Evolutionary conservation across 768 basidiomycete genomes (phyloP), one percentile per base, ranked within the genome.

Genomic region (Saitozyma podzolica): DNA sequence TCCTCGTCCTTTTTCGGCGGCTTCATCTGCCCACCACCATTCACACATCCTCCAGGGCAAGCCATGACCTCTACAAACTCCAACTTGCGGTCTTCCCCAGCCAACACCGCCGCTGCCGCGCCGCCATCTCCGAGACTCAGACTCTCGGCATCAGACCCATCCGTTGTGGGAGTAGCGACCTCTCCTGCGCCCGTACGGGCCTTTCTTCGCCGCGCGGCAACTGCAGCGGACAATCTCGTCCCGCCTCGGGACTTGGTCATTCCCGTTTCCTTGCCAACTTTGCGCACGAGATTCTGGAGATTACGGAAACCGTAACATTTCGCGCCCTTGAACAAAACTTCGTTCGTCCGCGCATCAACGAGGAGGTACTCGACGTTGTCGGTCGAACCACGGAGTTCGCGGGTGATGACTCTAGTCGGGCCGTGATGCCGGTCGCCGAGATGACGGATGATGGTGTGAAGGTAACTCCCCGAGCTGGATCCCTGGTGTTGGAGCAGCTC

Each of bases 271-370:
- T 86, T 87, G n/a, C 89, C 91, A 9, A 97, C 88, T 80, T 91
- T 92, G 56, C 94, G 84, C 51, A 99, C 95, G 54, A 99, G 85
- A 78, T 97, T 99, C 79, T 98, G 95, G 55, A 99, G 82, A 79
- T 99, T 99, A 56, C 92, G 85, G 81, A 98, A 98, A 8, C 96
- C 96, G 75, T 96, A 99, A 79, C 94, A 96, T 68, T 89, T 93
- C 3, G 93, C 92, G 4, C 93, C 94, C 68, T 87, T 89, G 83
- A 97, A 96, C 37, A 96, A 83, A 17, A 88, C 82, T 61, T 85
- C 84, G 41, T 85, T 86, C 2, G 82, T 82, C 14, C 78, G 78
- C 49, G 76, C 76, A 59, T 83, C 79, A 51, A 73, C 69, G 9
- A 81, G 68, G 48, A 78, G 56, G 65, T 79, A 81, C 63, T 82